Evolutionary conservation across 2,329 filamentous ascomycete genomes (phyloP).

Genomic region (Colletotrichum caudatum): DNA sequence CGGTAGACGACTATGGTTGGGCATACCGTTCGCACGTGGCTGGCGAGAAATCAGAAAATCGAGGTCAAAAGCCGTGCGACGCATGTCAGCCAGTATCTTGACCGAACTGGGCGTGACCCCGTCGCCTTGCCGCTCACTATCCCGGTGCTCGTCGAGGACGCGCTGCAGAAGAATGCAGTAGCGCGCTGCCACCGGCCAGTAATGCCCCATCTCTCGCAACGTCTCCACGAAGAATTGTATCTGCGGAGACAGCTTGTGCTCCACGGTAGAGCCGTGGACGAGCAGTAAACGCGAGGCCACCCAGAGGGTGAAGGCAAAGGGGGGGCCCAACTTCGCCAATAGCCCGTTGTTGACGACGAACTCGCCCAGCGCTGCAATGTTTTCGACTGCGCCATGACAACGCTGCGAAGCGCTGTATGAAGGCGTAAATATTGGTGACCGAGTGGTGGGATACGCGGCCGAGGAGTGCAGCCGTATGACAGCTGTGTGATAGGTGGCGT

Average conservation of each 20-base stretch:
- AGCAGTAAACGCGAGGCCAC: conserved; percentile 88
- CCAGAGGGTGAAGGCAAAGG: conserved; percentile 93
- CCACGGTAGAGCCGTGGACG: conserved; percentile 90
- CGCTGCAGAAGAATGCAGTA: conserved; percentile 84
- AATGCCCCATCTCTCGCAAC: conserved; percentile 81
- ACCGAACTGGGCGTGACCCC: conserved; percentile 85
- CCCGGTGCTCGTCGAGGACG: conserved; percentile 87
- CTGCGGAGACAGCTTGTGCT: conserved; percentile 83
- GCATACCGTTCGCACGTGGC: conserved; percentile 59
- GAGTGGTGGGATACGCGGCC: conserved; percentile 89
- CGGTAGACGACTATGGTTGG: conserved; percentile 58
- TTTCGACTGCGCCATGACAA: conserved; percentile 85
- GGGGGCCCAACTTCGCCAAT: conserved; percentile 84
- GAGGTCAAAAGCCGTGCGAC: conserved; percentile 88
- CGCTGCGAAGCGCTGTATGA: conserved; percentile 87
- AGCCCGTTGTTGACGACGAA: conserved; percentile 82
- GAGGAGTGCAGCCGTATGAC: conserved; percentile 93
- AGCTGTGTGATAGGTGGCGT: conserved; percentile 89
- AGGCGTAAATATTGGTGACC: conserved; percentile 89
- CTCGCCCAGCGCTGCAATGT: conserved; percentile 81
- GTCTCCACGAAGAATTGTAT: conserved; percentile 87
- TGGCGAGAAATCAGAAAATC: conserved; percentile 91
- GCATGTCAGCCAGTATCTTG: conserved; percentile 90
- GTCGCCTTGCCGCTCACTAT: conserved; percentile 80
- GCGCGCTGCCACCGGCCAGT: conserved; percentile 87